Evolutionary conservation across 768 basidiomycete genomes (phyloP).

Genomic region (Chalciporus piperatus): DNA sequence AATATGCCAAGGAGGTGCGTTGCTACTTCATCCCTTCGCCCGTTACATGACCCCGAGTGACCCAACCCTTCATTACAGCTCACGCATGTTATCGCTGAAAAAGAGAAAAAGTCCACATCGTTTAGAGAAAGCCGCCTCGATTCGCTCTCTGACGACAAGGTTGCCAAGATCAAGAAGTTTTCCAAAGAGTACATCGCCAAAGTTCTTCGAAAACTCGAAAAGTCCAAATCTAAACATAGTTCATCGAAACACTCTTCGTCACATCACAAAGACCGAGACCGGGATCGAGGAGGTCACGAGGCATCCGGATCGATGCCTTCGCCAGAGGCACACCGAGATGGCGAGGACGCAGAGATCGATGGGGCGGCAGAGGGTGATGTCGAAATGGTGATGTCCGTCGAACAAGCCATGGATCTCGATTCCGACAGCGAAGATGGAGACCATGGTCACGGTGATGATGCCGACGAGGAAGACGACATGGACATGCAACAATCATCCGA

Average conservation of each 20-base stretch:
- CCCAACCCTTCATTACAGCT: conserved; percentile 46
- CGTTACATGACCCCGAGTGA: background rate
- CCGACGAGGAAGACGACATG: conserved; percentile 15
- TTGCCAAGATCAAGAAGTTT: conserved; percentile 87
- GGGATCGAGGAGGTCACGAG: background rate
- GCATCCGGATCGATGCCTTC: conserved; percentile 14
- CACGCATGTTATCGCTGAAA: conserved; percentile 83
- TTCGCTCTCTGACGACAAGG: conserved; percentile 80
- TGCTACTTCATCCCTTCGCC: background rate
- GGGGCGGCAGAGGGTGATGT: conserved; percentile 25
- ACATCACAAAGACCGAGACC: conserved; percentile 8
- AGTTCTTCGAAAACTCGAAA: conserved; percentile 66
- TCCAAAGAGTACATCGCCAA: conserved; percentile 88
- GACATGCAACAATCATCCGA: conserved; percentile 29
- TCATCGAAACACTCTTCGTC: conserved; percentile 23
- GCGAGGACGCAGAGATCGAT: conserved; percentile 4
- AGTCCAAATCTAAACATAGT: conserved; percentile 24
- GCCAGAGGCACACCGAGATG: conserved; percentile 13
- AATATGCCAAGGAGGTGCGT: conserved; percentile 89
- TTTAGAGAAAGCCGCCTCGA: conserved; percentile 77
- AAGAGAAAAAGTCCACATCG: conserved; percentile 88
- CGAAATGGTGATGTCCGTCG: conserved; percentile 38
- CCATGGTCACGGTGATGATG: background rate
- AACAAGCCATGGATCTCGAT: conserved; percentile 45
- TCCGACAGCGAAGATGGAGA: conserved; percentile 34